These are phyloP conservation scores for Suhomyces coccinellae DNA, from an alignment of 1,139 yeast genomes.

Conservation along the genomic window DNA sequence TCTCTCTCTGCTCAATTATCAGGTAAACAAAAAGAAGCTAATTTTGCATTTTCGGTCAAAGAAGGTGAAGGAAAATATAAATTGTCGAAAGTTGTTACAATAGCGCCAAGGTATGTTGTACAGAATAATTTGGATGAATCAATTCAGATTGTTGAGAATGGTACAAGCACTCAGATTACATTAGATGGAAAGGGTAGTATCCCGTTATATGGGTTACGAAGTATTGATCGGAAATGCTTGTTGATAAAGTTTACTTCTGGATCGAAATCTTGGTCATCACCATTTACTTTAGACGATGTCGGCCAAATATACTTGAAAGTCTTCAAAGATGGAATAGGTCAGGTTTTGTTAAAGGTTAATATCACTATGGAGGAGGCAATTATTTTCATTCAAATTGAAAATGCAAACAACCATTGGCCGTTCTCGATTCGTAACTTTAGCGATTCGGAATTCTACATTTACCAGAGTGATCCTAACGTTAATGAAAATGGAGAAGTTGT, in stretches of 20 bases:
- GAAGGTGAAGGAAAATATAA: conserved; percentile 91
- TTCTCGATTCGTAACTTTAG: conserved; percentile 88
- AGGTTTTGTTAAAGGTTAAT: conserved; percentile 68
- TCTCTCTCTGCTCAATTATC: conserved; percentile 63
- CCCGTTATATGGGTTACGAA: conserved; percentile 68
- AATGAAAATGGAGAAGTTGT: conserved; percentile 69
- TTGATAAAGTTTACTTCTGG: conserved; percentile 59
- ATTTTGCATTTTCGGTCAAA: conserved; percentile 69
- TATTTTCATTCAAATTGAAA: conserved; percentile 69
- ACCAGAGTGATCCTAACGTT: conserved; percentile 81
- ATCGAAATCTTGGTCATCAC: conserved; percentile 78
- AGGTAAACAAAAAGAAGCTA: conserved; percentile 64
- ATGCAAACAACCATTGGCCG: conserved; percentile 87
- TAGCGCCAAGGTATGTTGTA: conserved; percentile 81
- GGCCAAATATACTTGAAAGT: conserved; percentile 81
- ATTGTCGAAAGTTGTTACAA: conserved; percentile 71
- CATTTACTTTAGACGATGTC: conserved; percentile 78
- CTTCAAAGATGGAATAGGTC: conserved; percentile 61
- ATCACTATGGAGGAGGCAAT: conserved; percentile 79
- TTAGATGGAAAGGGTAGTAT: conserved; percentile 50
- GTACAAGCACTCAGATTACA: conserved; percentile 48
- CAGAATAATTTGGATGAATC: conserved; percentile 60
- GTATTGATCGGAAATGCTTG: conserved; percentile 52
- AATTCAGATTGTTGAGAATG: conserved; percentile 68
- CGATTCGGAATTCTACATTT: conserved; percentile 77